Evolutionary conservation across 1,284 basidiomycete species (phyloP).

Genomic region (Anthracocystis panici-leucophaei): DNA sequence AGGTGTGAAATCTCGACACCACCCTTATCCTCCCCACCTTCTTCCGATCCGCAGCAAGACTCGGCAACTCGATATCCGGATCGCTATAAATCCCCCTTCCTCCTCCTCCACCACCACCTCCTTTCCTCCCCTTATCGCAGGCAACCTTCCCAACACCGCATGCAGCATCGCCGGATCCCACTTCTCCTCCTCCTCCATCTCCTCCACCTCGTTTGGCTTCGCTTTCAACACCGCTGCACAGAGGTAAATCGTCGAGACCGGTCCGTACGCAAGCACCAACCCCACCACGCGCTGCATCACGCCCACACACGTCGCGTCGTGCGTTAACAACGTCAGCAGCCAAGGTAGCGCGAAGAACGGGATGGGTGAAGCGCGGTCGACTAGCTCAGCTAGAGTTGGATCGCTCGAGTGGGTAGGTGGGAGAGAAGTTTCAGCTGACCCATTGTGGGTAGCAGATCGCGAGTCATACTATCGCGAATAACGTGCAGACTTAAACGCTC

Average conservation of each 20-base stretch:
- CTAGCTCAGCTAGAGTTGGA: constrained; percentile 76
- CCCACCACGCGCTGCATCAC: constrained; percentile 86
- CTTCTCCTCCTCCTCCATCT: constrained; percentile 26
- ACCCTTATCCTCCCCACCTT: background rate
- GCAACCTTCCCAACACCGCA: constrained; percentile 39
- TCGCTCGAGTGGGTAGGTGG: constrained; percentile 81
- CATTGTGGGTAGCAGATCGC: constrained; percentile 83
- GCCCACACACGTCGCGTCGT: constrained; percentile 78
- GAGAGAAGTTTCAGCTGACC: constrained; percentile 80
- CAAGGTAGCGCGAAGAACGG: constrained; percentile 90
- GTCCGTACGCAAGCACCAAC: constrained; percentile 84
- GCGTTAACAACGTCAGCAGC: constrained; percentile 88
- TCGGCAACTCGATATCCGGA: constrained; percentile 49
- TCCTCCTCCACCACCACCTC: background rate
- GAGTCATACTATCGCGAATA: constrained; percentile 88
- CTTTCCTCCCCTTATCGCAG: constrained; percentile 7
- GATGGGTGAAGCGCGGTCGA: constrained; percentile 78
- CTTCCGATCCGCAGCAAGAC: constrained; percentile 24
- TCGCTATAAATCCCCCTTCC: constrained; percentile 28
- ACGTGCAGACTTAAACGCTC: constrained; percentile 83
- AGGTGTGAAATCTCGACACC: constrained; percentile 19
- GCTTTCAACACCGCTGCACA: constrained; percentile 75
- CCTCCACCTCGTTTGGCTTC: constrained; percentile 26
- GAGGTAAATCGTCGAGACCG: constrained; percentile 83
- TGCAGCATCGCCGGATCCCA: constrained; percentile 58